Conservation (phyloP, 257 asterid species). For the Paulownia fortunei region DNA sequence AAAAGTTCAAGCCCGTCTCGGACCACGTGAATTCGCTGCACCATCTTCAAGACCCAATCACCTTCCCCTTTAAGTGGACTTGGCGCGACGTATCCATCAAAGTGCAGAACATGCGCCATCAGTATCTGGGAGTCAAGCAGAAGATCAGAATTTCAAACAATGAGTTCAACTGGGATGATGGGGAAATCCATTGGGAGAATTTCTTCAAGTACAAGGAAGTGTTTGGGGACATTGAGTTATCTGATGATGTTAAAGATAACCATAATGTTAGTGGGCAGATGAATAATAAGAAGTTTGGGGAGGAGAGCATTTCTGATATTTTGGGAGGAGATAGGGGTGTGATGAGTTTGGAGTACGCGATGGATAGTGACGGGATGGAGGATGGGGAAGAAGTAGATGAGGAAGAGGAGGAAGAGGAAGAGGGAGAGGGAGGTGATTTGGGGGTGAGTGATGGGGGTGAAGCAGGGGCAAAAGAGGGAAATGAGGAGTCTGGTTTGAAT, state of each 20-base stretch:
- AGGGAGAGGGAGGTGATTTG: constrained; percentile 36
- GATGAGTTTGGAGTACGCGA: constrained; percentile 52
- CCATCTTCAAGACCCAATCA: constrained; percentile 74
- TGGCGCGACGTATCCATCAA: constrained; percentile 98
- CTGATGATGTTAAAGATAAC: constrained; percentile 36
- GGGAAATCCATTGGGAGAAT: constrained; percentile 92
- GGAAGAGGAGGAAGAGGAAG: constrained; percentile 49
- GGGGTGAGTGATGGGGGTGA: constrained; percentile 47
- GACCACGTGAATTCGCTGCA: constrained; percentile 86
- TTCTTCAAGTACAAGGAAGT: constrained; percentile 85
- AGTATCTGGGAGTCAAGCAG: constrained; percentile 93
- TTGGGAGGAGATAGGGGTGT: constrained; percentile 43
- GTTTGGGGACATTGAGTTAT: constrained; percentile 83
- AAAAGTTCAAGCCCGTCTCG: constrained; percentile 93
- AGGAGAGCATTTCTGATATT: constrained; percentile 42
- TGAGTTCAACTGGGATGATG: constrained; percentile 89
- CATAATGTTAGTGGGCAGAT: constrained; percentile 27
- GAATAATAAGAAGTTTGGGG: constrained; percentile 43
- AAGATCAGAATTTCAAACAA: constrained; percentile 67
- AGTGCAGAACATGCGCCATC: constrained; percentile 98
- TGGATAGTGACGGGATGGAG: constrained; percentile 63
- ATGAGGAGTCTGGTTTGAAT: constrained; percentile 37
- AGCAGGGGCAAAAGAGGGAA: constrained; percentile 43
- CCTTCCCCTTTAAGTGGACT: constrained; percentile 92
- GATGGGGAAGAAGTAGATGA: constrained; percentile 52